phyloP scores from a whole-genome alignment of 192 early-diverging fungal genomes.

The Coemansia sp. region DNA sequence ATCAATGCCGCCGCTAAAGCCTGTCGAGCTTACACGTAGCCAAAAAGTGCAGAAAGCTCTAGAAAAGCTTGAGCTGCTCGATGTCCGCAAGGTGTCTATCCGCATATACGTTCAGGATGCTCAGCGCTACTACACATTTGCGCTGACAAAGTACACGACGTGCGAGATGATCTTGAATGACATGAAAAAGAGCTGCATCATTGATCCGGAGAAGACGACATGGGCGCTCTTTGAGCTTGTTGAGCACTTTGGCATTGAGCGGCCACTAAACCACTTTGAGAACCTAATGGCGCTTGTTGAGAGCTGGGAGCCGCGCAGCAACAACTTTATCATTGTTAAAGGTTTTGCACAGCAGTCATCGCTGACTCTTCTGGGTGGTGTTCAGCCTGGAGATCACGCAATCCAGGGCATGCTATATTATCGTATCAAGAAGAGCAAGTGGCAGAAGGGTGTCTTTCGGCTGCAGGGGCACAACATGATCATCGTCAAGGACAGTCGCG shows the following conservation, averaged over 20 bases:
- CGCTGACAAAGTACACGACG: constrained; percentile 71
- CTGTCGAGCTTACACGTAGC: constrained; percentile 38
- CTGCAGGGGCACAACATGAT: constrained; percentile 49
- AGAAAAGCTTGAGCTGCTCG: constrained; percentile 39
- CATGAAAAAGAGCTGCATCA: constrained; percentile 60
- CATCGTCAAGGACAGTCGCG: constrained; percentile 28
- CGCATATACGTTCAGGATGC: constrained; percentile 89
- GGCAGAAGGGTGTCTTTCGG: constrained; percentile 73
- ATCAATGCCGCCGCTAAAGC: constrained; percentile 10
- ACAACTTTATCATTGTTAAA: constrained; percentile 77
- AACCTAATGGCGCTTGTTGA: constrained; percentile 75
- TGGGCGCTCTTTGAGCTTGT: constrained; percentile 94
- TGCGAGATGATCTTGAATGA: constrained; percentile 70
- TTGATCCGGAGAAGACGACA: constrained; percentile 44
- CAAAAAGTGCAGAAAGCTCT: constrained; percentile 49
- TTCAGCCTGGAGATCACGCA: constrained; percentile 41
- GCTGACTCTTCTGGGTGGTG: constrained; percentile 23
- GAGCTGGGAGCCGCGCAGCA: constrained; percentile 76
- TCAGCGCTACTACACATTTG: constrained; percentile 70
- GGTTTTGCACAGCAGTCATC: constrained; percentile 51
- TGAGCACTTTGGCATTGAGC: constrained; percentile 82
- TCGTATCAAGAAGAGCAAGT: constrained; percentile 80
- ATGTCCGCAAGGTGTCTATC: constrained; percentile 58
- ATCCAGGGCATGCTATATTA: constrained; percentile 69
- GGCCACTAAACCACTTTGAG: constrained; percentile 90